Evolutionary conservation across 2,329 filamentous ascomycete species (phyloP).

Genomic region (Aspergillus chevalieri): DNA sequence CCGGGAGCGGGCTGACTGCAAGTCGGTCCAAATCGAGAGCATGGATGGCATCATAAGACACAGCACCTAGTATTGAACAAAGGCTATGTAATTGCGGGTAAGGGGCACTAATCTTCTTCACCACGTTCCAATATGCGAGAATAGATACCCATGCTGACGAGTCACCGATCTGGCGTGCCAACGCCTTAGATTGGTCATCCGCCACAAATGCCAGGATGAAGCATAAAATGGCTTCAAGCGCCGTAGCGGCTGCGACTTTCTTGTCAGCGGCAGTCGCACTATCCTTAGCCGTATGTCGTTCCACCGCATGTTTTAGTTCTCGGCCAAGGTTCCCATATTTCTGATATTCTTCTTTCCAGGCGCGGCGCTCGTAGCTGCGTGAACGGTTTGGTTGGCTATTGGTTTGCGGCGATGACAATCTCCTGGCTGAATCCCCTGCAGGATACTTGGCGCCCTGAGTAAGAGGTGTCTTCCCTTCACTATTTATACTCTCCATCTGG

Average conservation of each 20-base stretch:
- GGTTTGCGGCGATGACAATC: constrained; percentile 23
- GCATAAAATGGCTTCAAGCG: constrained; percentile 42
- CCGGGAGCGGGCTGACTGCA: constrained; percentile 33
- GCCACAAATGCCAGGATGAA: constrained; percentile 44
- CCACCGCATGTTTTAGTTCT: constrained; percentile 42
- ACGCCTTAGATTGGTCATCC: constrained; percentile 34
- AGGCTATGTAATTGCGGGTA: constrained; percentile 40
- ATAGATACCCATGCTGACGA: constrained; percentile 43
- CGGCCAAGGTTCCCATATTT: constrained; percentile 40
- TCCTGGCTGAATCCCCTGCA: constrained; percentile 20
- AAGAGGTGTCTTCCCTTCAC: constrained; percentile 35
- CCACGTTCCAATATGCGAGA: constrained; percentile 42
- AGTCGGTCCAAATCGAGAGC: constrained; percentile 40
- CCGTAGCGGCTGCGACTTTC: constrained; percentile 34
- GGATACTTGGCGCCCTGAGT: constrained; percentile 24
- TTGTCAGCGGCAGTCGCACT: constrained; percentile 24
- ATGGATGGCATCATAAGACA: constrained; percentile 43
- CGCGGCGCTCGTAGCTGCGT: constrained; percentile 32
- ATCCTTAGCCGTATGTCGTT: constrained; percentile 28
- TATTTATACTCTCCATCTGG: constrained; percentile 34
- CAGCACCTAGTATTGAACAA: constrained; percentile 41
- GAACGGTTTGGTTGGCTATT: constrained; percentile 16
- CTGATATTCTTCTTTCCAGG: constrained; percentile 39
- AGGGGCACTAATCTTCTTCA: constrained; percentile 31
- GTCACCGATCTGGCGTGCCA: constrained; percentile 32